A percentile compares a stretch with the other conserved stretches of the same genome.
Conservation (phyloP, 768 basidiomycete species). For the Roridomyces roridus region DNA sequence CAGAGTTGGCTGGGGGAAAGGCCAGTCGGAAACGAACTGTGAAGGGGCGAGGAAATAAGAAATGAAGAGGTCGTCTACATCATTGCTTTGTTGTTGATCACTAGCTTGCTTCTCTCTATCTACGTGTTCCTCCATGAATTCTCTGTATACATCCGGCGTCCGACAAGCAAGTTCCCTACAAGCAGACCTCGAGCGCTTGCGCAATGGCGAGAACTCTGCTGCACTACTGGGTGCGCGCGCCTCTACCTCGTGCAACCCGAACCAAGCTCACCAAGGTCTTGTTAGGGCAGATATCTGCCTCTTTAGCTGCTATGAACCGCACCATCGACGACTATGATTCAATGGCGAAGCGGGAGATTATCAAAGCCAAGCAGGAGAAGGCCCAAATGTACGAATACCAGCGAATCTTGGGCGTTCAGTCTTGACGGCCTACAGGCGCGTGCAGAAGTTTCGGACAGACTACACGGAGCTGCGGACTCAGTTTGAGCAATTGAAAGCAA, state of each 20-base stretch:
- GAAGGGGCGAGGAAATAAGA: slow-evolving; percentile 17
- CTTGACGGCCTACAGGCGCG: slow-evolving; percentile 64
- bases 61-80: slow-evolving; percentile 10
- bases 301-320: slow-evolving; percentile 90
- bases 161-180: slow-evolving; percentile 90
- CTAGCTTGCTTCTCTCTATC: neutral
- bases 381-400: slow-evolving; percentile 74
- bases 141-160: slow-evolving; percentile 91
- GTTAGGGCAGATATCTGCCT: slow-evolving; percentile 97
- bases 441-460: slow-evolving; percentile 90
- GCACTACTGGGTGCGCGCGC: slow-evolving; percentile 77
- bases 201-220: slow-evolving; percentile 80
- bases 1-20: slow-evolving; percentile 73
- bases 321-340: slow-evolving; percentile 98
- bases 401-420: neutral
- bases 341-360: slow-evolving; percentile 95
- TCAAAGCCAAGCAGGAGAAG: slow-evolving; percentile 96
- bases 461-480: slow-evolving; percentile 82
- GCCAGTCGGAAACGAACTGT: slow-evolving; percentile 46
- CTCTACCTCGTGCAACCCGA: neutral
- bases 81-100: too few relatives aligned
- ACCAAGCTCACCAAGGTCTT: slow-evolving; percentile 22
- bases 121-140: slow-evolving; percentile 71
- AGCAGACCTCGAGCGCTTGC: slow-evolving; percentile 84
- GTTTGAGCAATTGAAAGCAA: slow-evolving; percentile 79